These are phyloP conservation scores for Nakaseomyces uthaithaninus DNA, from an alignment of 1,139 yeast species.

Conservation along the genomic window DNA sequence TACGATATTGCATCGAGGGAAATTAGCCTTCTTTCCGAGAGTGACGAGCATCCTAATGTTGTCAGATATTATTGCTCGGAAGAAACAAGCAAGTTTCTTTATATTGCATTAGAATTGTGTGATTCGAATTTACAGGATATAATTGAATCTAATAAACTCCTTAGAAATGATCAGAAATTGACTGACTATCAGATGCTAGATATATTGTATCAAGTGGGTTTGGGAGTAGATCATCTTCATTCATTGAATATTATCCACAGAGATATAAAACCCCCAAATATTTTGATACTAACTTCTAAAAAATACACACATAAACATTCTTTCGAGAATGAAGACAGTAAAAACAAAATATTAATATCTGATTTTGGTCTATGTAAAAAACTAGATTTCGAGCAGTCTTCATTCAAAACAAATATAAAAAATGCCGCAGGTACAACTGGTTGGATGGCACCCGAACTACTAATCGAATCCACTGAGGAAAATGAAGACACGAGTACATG, in stretches of 20 bases:
- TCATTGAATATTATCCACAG: conserved; percentile 89
- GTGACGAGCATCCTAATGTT: conserved; percentile 95
- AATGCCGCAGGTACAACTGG: conserved; percentile 97
- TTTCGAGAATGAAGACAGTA: conserved; percentile 23
- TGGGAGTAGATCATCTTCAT: conserved; percentile 82
- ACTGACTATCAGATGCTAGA: conserved; percentile 41
- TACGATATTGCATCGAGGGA: conserved; percentile 96
- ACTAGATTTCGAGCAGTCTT: conserved; percentile 83
- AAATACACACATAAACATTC: conserved; percentile 20
- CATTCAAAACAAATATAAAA: conserved; percentile 85
- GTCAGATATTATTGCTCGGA: conserved; percentile 89
- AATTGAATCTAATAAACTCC: conserved; percentile 44
- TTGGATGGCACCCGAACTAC: conserved; percentile 94
- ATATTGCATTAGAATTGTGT: conserved; percentile 89
- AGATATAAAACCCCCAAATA: conserved; percentile 93
- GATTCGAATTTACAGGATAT: conserved; percentile 83
- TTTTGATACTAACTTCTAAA: conserved; percentile 70
- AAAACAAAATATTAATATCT: conserved; percentile 68
- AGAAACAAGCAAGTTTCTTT: conserved; percentile 75
- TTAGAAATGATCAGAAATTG: conserved; percentile 32
- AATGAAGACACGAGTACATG: conserved; percentile 9
- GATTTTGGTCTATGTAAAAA: conserved; percentile 95
- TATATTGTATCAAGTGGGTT: conserved; percentile 67
- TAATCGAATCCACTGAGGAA: conserved; percentile 25
- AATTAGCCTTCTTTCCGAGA: conserved; percentile 76